Base-by-base conservation (phyloP, 768 basidiomycete genomes). In the Cubamyces sp. region DNA sequence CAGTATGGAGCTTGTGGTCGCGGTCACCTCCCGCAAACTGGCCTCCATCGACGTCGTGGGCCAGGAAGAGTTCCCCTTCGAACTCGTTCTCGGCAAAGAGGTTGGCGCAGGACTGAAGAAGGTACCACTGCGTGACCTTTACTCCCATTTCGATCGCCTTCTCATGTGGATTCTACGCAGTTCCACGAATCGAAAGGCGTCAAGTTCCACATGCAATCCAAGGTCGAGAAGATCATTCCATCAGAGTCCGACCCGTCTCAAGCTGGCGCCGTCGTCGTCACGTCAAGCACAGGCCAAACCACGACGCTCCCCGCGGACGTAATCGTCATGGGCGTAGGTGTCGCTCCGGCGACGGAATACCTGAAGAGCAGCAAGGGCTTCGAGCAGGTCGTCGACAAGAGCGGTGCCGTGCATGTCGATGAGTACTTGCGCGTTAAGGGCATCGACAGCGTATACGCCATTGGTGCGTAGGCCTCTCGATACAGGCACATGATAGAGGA, bases 1-100 rank as follows among this genome's bases (percentile, higher is more conserved):
- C 68, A 86, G 90, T 58, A 92, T 97, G 92, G 92, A 95, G 73
- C 78, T 94, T n/a, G 92, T 92, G 7, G 81, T 79, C n/a, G 90
- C 92, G 0, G 75, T 90, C 2, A 74, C 84, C 8, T 86, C 86
- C 67, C 86, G 90, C 55, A 88, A 89, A 66, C 86, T 93, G 21
- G 88, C 88, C 14, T 89, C 87, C 30, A 87, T 95, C 46, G 87
- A 91, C 64, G 87, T 96, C 62, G 83, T 97, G 55, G 94, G 93
- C 1, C 87, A 87, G 86, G 90, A 91, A 67, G 82, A 87, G 55
- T 81, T 81, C 62, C 95, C 95, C 0, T 94, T 96, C 71, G 87
- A 93, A 70, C 71, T 74, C n/a, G 82, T 95, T 37, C 81, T 97
- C 9, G 95, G 95, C 26, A 84, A 85, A 66, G 84, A 91, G 64